Evolutionary conservation across 495 filamentous ascomycete genomes (phyloP), one percentile per base, ranked within the genome.

Genomic region (Aspergillus diversus): DNA sequence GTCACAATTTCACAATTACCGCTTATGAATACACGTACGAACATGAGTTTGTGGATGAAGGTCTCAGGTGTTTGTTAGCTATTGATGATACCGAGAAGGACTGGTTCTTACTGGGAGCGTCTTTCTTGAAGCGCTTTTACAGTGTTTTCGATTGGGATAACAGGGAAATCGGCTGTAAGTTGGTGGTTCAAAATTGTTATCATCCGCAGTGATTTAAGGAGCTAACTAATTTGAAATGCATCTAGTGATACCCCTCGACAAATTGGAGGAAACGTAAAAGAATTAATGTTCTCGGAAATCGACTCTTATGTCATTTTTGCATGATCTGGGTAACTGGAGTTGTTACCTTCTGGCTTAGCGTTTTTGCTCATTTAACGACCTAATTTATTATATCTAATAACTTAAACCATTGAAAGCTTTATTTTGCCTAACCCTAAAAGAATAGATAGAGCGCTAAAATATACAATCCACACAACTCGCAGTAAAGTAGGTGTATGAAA

Each of bases 91-190:
- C n/a, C 9, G 35, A 39, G 13, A 8, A 8, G 27, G 33, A 52
- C 11, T 39, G 33, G 16, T 31, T 33, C 12, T 17, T 42, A 5
- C 57, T 60, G 27, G 57, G 57, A 11, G 16, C 15, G 15, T 50
- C 57, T 27, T 60, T 60, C 33, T 16, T 60, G 35, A 51, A 52
- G 33, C 48, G 57, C 8, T 52, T 60, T 33, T 60, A 60, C 16
- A 39, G 33, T 39, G 57, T 60, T 27, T 60, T 60, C 52, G 48
- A 60, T 43, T 60, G 57, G 57, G 43, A 59, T 59, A 59, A 51
- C 6, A 35, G 32, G 46, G 16, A 59, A 33, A 52, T 59, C 42
- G 47, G 57, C 47, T 59, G 57, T 59, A 51, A 51, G 57, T 51
- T 9, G 17, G 33, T 49, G 34, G 11, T 16, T n/a, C 33, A n/a